Percentiles rank a stretch among this genome's conserved stretches.
Conservation (phyloP, 2,329 filamentous ascomycete genomes). For the Nigrograna mackinnonii region DNA sequence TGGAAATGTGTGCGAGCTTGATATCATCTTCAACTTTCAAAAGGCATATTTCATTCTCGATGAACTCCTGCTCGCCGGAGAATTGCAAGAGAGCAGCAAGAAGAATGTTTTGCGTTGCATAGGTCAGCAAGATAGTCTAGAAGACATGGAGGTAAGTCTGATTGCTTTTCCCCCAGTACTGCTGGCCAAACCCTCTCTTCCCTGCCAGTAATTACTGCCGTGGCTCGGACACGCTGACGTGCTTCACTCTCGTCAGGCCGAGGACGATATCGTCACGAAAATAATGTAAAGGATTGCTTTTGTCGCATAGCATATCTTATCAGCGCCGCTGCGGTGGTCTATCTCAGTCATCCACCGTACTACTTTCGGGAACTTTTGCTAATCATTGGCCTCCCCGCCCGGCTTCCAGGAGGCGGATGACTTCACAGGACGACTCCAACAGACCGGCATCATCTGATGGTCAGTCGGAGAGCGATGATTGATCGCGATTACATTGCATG, state of each 20-base stretch:
- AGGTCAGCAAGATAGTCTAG: slow-evolving; percentile 93
- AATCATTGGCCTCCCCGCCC: slow-evolving; percentile 21
- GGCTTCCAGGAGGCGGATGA: slow-evolving; percentile 32
- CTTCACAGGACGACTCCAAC: slow-evolving; percentile 30
- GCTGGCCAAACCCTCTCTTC: slow-evolving; percentile 7
- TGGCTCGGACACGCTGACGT: slow-evolving; percentile 46
- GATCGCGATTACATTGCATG: slow-evolving; percentile 22
- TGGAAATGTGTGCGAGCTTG: slow-evolving; percentile 98
- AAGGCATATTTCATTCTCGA: slow-evolving; percentile 99
- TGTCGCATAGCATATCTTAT: no score
- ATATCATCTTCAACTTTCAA: slow-evolving; percentile 99
- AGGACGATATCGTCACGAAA: slow-evolving; percentile 83
- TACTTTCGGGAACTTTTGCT: slow-evolving; percentile 23
- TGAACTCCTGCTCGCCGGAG: slow-evolving; percentile 90
- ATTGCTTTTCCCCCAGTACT: slow-evolving; percentile 10
- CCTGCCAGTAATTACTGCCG: slow-evolving; percentile 13
- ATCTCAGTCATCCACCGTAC: no score
- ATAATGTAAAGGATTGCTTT: slow-evolving; percentile 66
- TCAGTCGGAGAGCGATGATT: neutral
- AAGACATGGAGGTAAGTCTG: slow-evolving; percentile 96
- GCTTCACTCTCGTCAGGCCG: slow-evolving; percentile 64
- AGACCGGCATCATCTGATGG: slow-evolving; percentile 34
- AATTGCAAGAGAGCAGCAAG: slow-evolving; percentile 98
- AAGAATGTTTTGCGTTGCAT: slow-evolving; percentile 98
- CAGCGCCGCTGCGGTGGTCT: no score